These are phyloP conservation scores for Brasilioporus rufonigricans DNA, from an alignment of 768 basidiomycete species.

Conservation along the genomic window DNA sequence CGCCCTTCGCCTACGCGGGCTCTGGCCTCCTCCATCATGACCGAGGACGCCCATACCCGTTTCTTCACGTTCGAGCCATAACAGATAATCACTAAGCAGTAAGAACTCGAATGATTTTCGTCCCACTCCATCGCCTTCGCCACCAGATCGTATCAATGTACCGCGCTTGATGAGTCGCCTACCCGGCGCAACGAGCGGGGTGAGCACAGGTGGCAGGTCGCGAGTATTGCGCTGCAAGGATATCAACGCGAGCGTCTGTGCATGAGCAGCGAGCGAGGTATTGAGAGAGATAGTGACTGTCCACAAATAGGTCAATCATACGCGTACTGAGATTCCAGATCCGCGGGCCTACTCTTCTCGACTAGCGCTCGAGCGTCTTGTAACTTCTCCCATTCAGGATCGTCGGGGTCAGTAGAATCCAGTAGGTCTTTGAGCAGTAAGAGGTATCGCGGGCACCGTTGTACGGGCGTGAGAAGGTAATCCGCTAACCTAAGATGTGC, in stretches of 20 bases:
- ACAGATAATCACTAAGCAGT: constrained; percentile 76
- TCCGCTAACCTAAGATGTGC: constrained; percentile 75
- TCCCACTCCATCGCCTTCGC: constrained; percentile 42
- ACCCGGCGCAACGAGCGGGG: constrained; percentile 77
- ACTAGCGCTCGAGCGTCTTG: constrained; percentile 61
- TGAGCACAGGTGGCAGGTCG: constrained; percentile 73
- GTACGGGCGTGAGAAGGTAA: constrained; percentile 85
- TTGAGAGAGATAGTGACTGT: constrained; percentile 78
- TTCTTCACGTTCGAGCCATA: constrained; percentile 69
- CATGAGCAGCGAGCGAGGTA: constrained; percentile 73
- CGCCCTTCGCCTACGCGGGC: constrained; percentile 14
- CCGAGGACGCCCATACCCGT: constrained; percentile 21
- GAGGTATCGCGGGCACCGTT: constrained; percentile 85
- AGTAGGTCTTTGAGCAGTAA: constrained; percentile 82
- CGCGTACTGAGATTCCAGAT: not conserved
- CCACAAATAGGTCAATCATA: constrained; percentile 9
- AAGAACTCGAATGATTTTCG: constrained; percentile 62
- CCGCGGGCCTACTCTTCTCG: constrained; percentile 60
- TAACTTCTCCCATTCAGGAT: constrained; percentile 65
- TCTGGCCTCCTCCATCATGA: constrained; percentile 17
- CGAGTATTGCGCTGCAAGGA: constrained; percentile 77
- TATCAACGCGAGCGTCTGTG: constrained; percentile 71
- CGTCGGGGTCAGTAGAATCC: constrained; percentile 57
- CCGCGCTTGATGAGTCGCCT: constrained; percentile 75
- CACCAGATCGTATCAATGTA: constrained; percentile 45